Percentiles rank a stretch among this genome's conserved stretches.
Evolutionary conservation across 106 monocot genomes (phyloP).

Genomic region (Phalaenopsis equestris): DNA sequence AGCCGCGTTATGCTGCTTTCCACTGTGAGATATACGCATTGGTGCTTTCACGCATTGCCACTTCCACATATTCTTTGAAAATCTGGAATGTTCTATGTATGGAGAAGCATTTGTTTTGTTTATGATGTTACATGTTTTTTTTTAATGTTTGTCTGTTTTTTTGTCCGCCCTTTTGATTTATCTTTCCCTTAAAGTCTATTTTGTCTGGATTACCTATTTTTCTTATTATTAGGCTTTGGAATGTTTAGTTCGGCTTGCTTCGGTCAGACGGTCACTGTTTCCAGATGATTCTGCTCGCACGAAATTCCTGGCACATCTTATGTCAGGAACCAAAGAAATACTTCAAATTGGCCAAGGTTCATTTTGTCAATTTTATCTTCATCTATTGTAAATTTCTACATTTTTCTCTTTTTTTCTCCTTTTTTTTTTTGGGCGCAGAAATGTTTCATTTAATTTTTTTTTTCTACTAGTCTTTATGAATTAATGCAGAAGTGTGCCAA

Average conservation of each 20-base stretch:
- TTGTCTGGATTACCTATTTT: conserved; percentile 1
- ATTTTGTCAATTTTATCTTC: not conserved
- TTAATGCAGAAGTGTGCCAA: not conserved
- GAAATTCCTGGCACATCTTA: conserved; percentile 71
- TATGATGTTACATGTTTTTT: not conserved
- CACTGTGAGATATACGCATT: not conserved
- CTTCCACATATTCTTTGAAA: too few species aligned
- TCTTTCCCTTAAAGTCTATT: not conserved
- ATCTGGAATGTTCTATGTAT: not conserved
- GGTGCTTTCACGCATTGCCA: too few species aligned
- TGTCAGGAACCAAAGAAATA: conserved; percentile 95
- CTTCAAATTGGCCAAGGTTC: conserved; percentile 92
- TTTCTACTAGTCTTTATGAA: not conserved
- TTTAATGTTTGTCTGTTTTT: not conserved
- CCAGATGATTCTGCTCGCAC: conserved; percentile 69
- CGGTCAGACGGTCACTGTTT: conserved; percentile 81
- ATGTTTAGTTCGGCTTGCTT: conserved; percentile 92
- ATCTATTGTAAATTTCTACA: not conserved
- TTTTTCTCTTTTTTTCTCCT: not conserved
- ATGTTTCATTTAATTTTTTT: not conserved
- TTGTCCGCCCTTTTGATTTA: not conserved
- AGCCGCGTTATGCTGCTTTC: not conserved
- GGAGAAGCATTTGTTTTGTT: not conserved
- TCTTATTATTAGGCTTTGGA: conserved; percentile 60
- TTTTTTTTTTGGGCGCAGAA: not conserved